A percentile compares a stretch with the other conserved stretches of the same genome.
These are phyloP conservation scores for Nemania abortiva DNA, from an alignment of 2,329 filamentous ascomycete genomes.

Conservation along the genomic window DNA sequence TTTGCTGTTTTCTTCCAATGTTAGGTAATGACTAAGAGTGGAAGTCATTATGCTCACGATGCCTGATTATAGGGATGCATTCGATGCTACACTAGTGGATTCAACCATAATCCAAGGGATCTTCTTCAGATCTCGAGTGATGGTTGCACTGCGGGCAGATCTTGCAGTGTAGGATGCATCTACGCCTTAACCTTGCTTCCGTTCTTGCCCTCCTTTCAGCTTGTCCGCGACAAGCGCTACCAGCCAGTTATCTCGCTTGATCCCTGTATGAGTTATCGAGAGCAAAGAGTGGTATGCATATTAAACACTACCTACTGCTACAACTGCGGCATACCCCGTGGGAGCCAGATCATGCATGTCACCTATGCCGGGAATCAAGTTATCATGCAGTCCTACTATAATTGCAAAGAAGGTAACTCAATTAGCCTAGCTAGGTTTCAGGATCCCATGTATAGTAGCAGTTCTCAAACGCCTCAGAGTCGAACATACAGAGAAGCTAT, in stretches of 20 bases:
- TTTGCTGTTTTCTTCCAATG: background rate
- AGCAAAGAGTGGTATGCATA: background rate
- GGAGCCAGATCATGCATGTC: background rate
- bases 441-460: too few species aligned
- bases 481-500: background rate
- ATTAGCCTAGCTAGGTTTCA: background rate
- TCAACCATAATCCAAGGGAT: background rate
- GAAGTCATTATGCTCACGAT: background rate
- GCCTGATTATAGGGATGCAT: background rate
- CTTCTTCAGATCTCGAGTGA: background rate
- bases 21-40: background rate
- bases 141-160: background rate
- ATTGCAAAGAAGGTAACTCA: background rate
- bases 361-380: background rate
- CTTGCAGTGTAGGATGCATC: conserved; percentile 7
- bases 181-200: conserved; percentile 14
- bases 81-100: background rate
- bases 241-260: background rate
- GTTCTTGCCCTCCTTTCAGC: background rate
- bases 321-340: background rate
- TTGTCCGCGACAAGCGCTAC: background rate
- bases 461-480: background rate
- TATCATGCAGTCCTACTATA: background rate
- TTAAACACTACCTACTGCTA: background rate
- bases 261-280: background rate